Evolutionary conservation across 2,329 filamentous ascomycete genomes (phyloP), one percentile per base, ranked within the genome.

Genomic region (Neofusicoccum kwambonambiense): DNA sequence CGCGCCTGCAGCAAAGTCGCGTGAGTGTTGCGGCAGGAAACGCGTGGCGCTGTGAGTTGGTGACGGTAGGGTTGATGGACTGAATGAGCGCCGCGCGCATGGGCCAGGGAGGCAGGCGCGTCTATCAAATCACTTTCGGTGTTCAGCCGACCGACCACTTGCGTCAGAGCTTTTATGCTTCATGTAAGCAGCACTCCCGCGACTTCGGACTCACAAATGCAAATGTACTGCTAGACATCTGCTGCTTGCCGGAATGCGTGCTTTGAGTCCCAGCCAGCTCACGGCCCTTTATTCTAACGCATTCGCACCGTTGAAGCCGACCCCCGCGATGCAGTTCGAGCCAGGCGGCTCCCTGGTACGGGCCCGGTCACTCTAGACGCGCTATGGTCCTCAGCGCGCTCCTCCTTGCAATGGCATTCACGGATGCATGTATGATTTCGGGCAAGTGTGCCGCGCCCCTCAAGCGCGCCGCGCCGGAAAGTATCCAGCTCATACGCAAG

Each of bases 81-180:
- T 62, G 44, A 51, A 62, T 17, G 37, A 35, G 58, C 58, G 58
- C 34, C 6, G 58, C 58, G 47, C 17, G 35, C 58, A 42, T 47
- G 58, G 44, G 45, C 17, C 45, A 45, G 45, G 34, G 47, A 47
- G 44, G 34, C 44, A 34, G 45, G 49, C 31, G 44, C 57, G 57
- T 42, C 27, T 31, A 31, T 47, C 57, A n/a, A 37, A 42, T 35
- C 57, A 5, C 22, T 39, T 19, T 27, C 54, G 54, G 22, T 11
- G 13, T 9, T 39, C 11, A 58, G 22, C 22, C 54, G 27, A 58
- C 27, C 54, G 39, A 58, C 58, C 58, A 62, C 58, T 50, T 62
- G 45, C 58, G 58, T 62, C 58, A 51, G 13, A 50, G 58, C 58
- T 39, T 62, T 62, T 62, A 41, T 51, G 45, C 44, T 13, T 62